phyloP scores from a whole-genome alignment of 768 basidiomycete species.

The Tricholoma saponaceum region DNA sequence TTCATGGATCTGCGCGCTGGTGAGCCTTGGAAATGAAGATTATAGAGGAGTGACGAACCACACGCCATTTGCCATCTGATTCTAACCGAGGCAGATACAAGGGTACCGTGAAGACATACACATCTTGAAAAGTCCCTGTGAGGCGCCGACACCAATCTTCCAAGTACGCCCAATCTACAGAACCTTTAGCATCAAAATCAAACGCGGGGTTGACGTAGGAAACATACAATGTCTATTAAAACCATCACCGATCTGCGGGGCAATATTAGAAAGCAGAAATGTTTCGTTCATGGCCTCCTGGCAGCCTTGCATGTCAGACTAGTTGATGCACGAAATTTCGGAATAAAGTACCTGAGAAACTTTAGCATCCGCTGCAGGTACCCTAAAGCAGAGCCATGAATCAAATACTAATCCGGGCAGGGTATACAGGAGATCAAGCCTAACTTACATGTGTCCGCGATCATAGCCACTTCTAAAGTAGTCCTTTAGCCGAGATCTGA shows the following conservation, averaged over 20 bases:
- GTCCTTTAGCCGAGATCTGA: conserved; percentile 82
- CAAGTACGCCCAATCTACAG: conserved; percentile 90
- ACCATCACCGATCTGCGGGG: conserved; percentile 95
- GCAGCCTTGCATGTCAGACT: not conserved
- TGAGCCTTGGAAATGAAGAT: not conserved
- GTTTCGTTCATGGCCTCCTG: conserved; percentile 95
- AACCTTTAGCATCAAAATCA: conserved; percentile 1
- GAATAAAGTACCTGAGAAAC: conserved; percentile 57
- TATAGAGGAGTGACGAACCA: conserved; percentile 52
- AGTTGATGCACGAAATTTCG: not conserved
- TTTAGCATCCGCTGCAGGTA: conserved; percentile 96
- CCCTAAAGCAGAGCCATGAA: conserved; percentile 43
- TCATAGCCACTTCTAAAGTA: conserved; percentile 95
- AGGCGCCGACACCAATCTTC: conserved; percentile 94
- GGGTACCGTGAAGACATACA: conserved; percentile 96
- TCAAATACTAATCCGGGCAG: not conserved
- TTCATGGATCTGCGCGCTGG: conserved; percentile 68
- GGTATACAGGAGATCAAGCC: not conserved
- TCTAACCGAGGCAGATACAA: conserved; percentile 89
- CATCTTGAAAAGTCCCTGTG: conserved; percentile 85
- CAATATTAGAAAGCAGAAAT: conserved; percentile 91
- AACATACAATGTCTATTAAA: conserved; percentile 93
- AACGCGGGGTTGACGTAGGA: not conserved
- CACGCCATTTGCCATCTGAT: conserved; percentile 90
- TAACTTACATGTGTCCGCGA: conserved; percentile 92